Percentiles rank a stretch among this genome's conserved stretches.
These are phyloP conservation scores for Amaranthus cruentus DNA, from an alignment of 148 eudicot species.

Conservation along the genomic window DNA sequence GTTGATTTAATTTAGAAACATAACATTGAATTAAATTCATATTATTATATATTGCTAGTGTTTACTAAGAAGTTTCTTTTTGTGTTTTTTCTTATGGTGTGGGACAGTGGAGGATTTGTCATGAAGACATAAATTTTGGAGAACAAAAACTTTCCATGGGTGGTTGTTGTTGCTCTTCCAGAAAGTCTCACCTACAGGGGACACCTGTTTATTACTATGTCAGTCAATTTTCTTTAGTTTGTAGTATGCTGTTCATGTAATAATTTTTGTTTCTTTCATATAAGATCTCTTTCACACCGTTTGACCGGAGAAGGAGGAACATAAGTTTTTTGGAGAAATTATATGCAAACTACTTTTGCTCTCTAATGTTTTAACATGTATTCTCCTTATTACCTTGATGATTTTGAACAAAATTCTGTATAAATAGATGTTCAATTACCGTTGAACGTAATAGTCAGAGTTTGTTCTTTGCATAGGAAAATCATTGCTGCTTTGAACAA, in stretches of 20 bases:
- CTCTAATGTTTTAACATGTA: background rate
- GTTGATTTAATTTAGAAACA: background rate
- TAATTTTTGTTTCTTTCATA: background rate
- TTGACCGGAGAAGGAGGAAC: background rate
- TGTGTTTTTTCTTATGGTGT: conserved; percentile 1
- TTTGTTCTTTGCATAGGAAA: background rate
- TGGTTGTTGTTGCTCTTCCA: conserved; percentile 82
- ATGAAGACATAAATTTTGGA: conserved; percentile 29
- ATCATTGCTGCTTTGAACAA: background rate
- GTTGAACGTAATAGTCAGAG: too few relatives aligned
- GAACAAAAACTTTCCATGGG: conserved; percentile 40
- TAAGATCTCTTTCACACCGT: background rate
- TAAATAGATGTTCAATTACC: background rate
- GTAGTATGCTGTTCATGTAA: background rate
- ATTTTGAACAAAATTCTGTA: background rate
- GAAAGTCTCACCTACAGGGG: conserved; percentile 62
- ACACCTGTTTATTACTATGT: conserved; percentile 86
- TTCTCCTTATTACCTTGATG: background rate
- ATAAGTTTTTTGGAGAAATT: background rate
- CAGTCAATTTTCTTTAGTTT: conserved; percentile 29
- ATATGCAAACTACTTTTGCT: background rate
- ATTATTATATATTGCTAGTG: background rate
- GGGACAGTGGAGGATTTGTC: conserved; percentile 23
- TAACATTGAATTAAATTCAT: background rate
- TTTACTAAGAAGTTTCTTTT: conserved; percentile 2